Evolutionary conservation across 257 asterid species (phyloP), one percentile per base, ranked within the genome.

Genomic region (Fraxinus excelsior): DNA sequence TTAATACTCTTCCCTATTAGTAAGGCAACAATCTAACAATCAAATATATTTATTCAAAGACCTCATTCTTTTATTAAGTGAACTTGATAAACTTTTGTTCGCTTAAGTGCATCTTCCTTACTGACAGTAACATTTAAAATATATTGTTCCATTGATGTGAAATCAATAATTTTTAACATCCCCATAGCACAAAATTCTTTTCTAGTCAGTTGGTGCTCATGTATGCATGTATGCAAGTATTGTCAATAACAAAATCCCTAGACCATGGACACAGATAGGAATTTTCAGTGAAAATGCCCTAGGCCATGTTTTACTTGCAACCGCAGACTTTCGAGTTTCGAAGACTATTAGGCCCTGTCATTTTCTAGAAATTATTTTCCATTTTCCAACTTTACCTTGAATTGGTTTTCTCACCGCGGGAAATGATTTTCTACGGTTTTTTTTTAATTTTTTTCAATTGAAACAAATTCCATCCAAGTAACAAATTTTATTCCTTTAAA

Each of bases 221-320:
- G 34, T 31, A 29, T 29, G 31, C 31, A 40, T 67, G 58, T 37
- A 71, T 53, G 32, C 13, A 78, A 77, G 23, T 58, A 73, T 67
- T 31, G 53, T 32, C 81, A 70, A 75, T 29, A 56, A 35, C 10
- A 46, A 53, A 75, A 86, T 80, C 94, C 97, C 93, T 91, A 85
- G 80, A 83, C 89, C 91, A 81, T 84, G 86, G 86, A 70, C 83
- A 23, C 67, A 8, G 38, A 23, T 31, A 5, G 56, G 31, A 58
- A 21, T 9, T 23, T 2, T 2, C 13, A 8, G 67, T 58, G 16
- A n/a, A 58, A 58, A 23, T 58, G 31, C 67, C 11, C 66, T 7
- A 23, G 5, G 28, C 21, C 31, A 58, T 58, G 12, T 21, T 58
- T 7, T 23, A 23, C 31, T 7, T 7, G 29, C 29, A 21, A 8